Evolutionary conservation across 768 basidiomycete species (phyloP), one percentile per base, ranked within the genome.

Genomic region (Termitomyces sp.): DNA sequence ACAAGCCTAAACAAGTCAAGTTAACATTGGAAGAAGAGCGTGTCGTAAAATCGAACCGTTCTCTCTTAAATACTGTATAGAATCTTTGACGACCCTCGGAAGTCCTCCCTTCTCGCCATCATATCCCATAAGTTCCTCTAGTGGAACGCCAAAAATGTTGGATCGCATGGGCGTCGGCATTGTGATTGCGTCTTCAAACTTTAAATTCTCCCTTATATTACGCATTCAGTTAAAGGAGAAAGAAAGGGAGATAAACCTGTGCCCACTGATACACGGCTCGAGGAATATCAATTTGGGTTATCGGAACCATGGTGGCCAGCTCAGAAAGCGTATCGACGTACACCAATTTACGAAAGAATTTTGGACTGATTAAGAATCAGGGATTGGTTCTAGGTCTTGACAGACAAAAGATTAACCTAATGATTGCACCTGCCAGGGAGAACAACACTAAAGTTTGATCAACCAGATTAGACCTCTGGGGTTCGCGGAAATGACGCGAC

Each of bases 271-370:
- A 92, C 11, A 90, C 88, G 2, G 85, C 82, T 15, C 90, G 86
- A 22, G 88, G 83, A 41, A 94, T 84, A 66, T 93, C 88, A 37
- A 94, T 91, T 65, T 93, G 91, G 0, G 88, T 89, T n/a, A 94
- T 66, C 3, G 92, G 92, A 5, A 93, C 82, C 64, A 87, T 75
- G 51, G 74, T 74, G 7, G 91, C 90, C 43, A 94, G 78, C 34
- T 86, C 85, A 22, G 90, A 90, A 14, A 94, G 77, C 0, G 90
- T 91, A 53, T 80, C 71, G 53, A 88, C 77, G 66, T 94, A 93
- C 26, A 76, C 70, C 60, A 94, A 75, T 73, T 94, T 94, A 63
- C 85, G 84, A 68, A 90, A 93, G 73, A 94, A 93, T 68, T 94
- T 94, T 14, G 92, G 92, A 62, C 90, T 90, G 47, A 21, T 7